A percentile compares a stretch with the other conserved stretches of the same genome.
These are phyloP conservation scores for Pseudogymnoascus sp. DNA, from an alignment of 2,329 filamentous ascomycete genomes.

Conservation along the genomic window DNA sequence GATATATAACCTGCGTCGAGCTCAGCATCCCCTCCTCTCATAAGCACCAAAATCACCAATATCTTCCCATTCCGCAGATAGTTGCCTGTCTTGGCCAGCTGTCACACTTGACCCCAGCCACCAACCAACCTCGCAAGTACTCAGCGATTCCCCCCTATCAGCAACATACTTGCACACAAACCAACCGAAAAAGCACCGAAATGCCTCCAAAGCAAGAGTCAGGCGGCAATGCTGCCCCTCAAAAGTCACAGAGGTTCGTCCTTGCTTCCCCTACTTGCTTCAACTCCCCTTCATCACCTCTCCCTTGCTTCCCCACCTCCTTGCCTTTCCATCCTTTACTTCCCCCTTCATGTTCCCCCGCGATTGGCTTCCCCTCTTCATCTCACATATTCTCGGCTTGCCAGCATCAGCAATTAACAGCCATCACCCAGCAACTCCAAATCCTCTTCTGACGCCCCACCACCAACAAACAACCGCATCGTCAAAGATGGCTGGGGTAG, in stretches of 20 bases:
- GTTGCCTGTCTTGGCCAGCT: not conserved
- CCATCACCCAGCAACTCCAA: not conserved
- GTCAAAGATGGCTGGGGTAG: constrained; percentile 3
- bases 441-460: not conserved
- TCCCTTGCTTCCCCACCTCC: not conserved
- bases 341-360: not conserved
- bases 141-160: not conserved
- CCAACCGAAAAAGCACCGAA: not conserved
- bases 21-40: not conserved
- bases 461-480: not conserved
- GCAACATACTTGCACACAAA: too few species aligned
- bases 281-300: not conserved
- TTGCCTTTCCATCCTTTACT: too few species aligned
- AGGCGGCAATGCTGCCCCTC: not conserved
- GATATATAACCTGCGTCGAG: not conserved
- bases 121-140: not conserved
- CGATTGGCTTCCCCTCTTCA: not conserved
- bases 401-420: not conserved
- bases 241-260: not conserved
- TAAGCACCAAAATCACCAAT: not conserved
- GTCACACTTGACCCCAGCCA: not conserved
- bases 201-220: not conserved
- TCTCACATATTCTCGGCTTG: not conserved
- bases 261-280: not conserved
- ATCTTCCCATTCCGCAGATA: not conserved